A percentile compares a stretch with the other conserved stretches of the same genome.
Conservation (phyloP, 495 filamentous ascomycete genomes). For the Xylaria intraflava region DNA sequence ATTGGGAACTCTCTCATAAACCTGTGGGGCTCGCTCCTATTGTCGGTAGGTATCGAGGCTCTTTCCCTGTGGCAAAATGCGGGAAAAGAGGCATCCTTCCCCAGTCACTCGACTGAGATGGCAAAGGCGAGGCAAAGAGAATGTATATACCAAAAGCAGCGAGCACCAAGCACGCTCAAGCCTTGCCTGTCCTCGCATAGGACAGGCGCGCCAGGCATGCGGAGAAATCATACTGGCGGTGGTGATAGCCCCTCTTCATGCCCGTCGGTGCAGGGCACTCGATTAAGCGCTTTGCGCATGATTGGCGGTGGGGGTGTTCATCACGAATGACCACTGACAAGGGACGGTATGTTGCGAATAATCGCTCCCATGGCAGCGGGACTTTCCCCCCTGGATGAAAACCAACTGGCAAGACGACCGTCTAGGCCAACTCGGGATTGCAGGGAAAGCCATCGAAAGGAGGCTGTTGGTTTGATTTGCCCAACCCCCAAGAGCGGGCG, state of each 20-base stretch:
- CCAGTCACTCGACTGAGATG: slow-evolving; percentile 6
- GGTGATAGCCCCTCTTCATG: slow-evolving; percentile 12
- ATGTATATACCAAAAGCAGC: slow-evolving; percentile 9
- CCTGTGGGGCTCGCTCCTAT: not conserved
- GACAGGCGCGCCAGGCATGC: slow-evolving; percentile 8
- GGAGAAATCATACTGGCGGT: slow-evolving; percentile 16
- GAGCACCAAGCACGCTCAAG: not conserved
- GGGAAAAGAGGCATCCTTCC: slow-evolving; percentile 7
- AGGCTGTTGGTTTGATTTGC: not conserved
- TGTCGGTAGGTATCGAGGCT: slow-evolving; percentile 8
- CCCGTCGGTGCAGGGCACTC: slow-evolving; percentile 15
- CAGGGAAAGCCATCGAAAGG: not conserved
- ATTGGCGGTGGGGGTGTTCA: slow-evolving; percentile 18
- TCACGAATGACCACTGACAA: slow-evolving; percentile 21
- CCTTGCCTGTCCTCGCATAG: slow-evolving; percentile 2
- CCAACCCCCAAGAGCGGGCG: not conserved
- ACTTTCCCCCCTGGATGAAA: not conserved
- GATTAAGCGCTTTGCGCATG: slow-evolving; percentile 24
- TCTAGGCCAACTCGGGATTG: not conserved
- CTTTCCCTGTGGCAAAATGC: slow-evolving; percentile 5
- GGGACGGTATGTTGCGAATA: not conserved
- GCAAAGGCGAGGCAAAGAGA: slow-evolving; percentile 10
- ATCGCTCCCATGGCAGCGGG: slow-evolving; percentile 1
- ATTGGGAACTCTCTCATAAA: not conserved
- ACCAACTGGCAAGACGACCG: not conserved